Base-by-base conservation (phyloP, 768 basidiomycete genomes). In the Tricholoma sp. region DNA sequence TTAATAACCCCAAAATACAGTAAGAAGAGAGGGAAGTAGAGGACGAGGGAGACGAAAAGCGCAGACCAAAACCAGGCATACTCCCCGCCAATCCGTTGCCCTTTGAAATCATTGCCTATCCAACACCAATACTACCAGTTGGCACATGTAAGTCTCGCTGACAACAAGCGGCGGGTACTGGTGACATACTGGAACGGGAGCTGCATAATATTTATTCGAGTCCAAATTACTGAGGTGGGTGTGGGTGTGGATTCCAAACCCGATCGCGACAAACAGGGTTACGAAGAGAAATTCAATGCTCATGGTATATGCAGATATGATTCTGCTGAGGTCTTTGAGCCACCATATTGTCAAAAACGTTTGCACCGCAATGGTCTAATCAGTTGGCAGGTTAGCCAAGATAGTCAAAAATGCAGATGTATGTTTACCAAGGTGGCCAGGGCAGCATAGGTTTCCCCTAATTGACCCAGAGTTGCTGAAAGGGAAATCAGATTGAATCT, bases 41-140 rank as follows among this genome's bases (percentile, higher is more conserved):
- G 56, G 4, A 72, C 14, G 19, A 67, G 50, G 8, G 75, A 76
- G 43, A 72, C 57, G 24, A 63, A 59, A 5, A n/a, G n/a, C n/a
- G n/a, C n/a, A n/a, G n/a, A n/a, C n/a, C n/a, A n/a, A n/a, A n/a
- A n/a, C n/a, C n/a, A 79, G 19, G 76, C 22, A 54, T 79, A 79
- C 63, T 78, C 77, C 1, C 74, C 76, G 50, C 60, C 70, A 16
- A 78, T 66, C 19, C 72, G 68, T 57, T 71, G 67, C 1, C 58
- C 58, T 1, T 62, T 24, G 61, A 68, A 73, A 11, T 63, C 37
- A 5, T 64, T 45, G 34, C 71, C 66, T 54, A 80, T 73, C 77
- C 77, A 78, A 59, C 78, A 79, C 77, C 77, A 77, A 56, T 72
- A 74, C 65, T 67, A 32, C 2, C n/a, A n/a, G n/a, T n/a, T n/a